These are phyloP conservation scores for Boeremia lycopersici DNA, from an alignment of 2,329 filamentous ascomycete genomes.

Conservation along the genomic window DNA sequence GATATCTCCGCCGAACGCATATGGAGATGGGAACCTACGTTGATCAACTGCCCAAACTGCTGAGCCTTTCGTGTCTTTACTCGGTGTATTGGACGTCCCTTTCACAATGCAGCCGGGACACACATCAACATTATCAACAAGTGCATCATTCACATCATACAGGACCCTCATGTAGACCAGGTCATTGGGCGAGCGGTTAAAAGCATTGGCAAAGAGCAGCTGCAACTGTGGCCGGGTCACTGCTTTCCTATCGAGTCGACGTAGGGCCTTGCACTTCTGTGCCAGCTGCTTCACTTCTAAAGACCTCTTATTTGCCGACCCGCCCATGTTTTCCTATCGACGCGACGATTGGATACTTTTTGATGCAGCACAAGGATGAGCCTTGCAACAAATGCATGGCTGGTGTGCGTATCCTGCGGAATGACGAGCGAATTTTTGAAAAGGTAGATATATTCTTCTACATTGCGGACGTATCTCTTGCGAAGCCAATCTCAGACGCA, in stretches of 20 bases:
- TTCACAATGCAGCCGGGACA: neutral
- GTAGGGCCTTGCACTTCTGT: slow-evolving; percentile 19
- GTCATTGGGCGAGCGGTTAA: slow-evolving; percentile 21
- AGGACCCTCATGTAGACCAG: slow-evolving; percentile 19
- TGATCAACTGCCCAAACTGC: slow-evolving; percentile 26
- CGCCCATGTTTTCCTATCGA: slow-evolving; percentile 24
- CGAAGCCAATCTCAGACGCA: neutral
- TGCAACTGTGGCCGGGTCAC: slow-evolving; percentile 24
- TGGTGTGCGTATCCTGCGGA: neutral
- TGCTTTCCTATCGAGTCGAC: slow-evolving; percentile 20
- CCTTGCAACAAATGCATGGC: slow-evolving; percentile 22
- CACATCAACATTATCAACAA: slow-evolving; percentile 22
- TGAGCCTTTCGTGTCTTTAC: slow-evolving; percentile 22
- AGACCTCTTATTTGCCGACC: neutral
- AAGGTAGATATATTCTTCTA: slow-evolving; percentile 1
- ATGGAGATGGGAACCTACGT: neutral
- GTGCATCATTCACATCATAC: slow-evolving; percentile 20
- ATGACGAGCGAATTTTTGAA: neutral
- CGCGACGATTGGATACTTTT: slow-evolving; percentile 18
- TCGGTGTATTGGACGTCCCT: slow-evolving; percentile 27
- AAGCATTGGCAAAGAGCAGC: neutral
- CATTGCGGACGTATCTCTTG: neutral
- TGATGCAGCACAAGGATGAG: slow-evolving; percentile 22
- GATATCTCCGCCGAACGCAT: neutral
- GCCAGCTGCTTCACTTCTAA: neutral